phyloP scores from a whole-genome alignment of 352 stramenopile species.

The Phytophthora tentaculata region DNA sequence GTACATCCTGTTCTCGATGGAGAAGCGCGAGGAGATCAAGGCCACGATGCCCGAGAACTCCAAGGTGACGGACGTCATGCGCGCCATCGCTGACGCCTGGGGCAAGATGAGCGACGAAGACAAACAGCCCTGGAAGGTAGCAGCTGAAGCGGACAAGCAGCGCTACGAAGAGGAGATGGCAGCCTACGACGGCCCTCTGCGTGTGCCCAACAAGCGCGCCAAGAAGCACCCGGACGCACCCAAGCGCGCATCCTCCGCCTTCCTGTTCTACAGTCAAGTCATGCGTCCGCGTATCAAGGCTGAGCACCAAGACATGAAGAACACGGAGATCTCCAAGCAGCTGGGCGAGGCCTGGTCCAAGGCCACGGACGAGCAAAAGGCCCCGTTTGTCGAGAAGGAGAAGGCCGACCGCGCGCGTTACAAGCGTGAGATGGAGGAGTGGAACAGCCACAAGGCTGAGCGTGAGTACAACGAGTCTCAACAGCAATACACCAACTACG shows the following conservation, averaged over 20 bases:
- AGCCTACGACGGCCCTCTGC: constrained; percentile 91
- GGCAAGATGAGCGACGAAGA: constrained; percentile 91
- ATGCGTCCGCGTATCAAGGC: constrained; percentile 91
- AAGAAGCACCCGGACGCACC: constrained; percentile 96
- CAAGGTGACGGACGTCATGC: constrained; percentile 93
- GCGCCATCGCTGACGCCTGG: constrained; percentile 91
- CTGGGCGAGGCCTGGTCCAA: constrained; percentile 94
- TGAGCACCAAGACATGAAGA: constrained; percentile 95
- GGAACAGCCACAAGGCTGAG: constrained; percentile 86
- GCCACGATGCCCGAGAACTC: constrained; percentile 80
- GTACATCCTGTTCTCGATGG: constrained; percentile 94
- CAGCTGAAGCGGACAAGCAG: constrained; percentile 93
- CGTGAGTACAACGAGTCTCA: constrained; percentile 85
- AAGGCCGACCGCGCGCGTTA: constrained; percentile 91
- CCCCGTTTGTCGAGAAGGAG: constrained; percentile 93
- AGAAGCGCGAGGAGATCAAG: constrained; percentile 92
- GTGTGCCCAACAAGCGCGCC: constrained; percentile 92
- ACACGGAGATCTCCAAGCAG: constrained; percentile 96
- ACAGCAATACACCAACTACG: constrained; percentile 85
- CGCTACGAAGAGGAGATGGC: constrained; percentile 95
- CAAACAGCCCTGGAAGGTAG: constrained; percentile 93
- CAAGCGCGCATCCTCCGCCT: constrained; percentile 94
- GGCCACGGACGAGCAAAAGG: constrained; percentile 90
- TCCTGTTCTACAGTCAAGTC: constrained; percentile 94
- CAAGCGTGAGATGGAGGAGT: constrained; percentile 94